Base-by-base conservation (phyloP, 176 grass and related monocot genomes). In the Leersia perrieri region DNA sequence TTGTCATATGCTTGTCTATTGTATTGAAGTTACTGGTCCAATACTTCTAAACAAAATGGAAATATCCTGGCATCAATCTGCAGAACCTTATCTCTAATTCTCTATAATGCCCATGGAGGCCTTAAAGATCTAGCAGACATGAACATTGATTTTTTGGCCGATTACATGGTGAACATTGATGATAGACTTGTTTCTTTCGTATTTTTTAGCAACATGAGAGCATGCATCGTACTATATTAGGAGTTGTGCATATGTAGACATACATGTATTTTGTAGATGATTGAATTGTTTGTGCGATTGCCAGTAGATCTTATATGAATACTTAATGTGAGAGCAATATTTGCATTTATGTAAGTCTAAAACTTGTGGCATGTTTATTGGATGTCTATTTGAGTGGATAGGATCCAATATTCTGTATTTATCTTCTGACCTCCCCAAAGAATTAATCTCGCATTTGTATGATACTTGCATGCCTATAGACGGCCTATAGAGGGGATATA, bases 61-160 rank as follows among this genome's bases (percentile, higher is more conserved):
- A 7, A 20, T 8, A 7, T 70, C 70, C 44, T 20, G n/a, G 42
- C 51, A 55, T 64, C 36, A 51, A 15, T 68, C 33, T 71, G 47
- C 12, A 72, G 20, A 61, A 60, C 23, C 39, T 34, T 72, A 14
- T 22, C 25, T 81, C 63, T 55, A n/a, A 22, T 30, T 35, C 20
- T 80, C 67, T 62, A 16, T 35, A 61, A 33, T 62, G 33, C 55
- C 53, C 35, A 18, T 10, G 51, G 51, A n/a, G 20, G 51, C 51
- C 68, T 72, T 62, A 82, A 22, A 42, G 55, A 68, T 62, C 40
- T 72, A 81, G 53, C 35, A 81, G 34, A 40, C 2, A 61, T 60
- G 66, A n/a, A 61, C 27, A 14, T 61, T 42, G 11, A 32, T 32
- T 58, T 44, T 81, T 20, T 51, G 1, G 0, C 5, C 45, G 7